Percentiles rank a stretch among this genome's conserved stretches.
Evolutionary conservation across 208 protist genomes (phyloP).

Genomic region (Vickermania spadyakhi): DNA sequence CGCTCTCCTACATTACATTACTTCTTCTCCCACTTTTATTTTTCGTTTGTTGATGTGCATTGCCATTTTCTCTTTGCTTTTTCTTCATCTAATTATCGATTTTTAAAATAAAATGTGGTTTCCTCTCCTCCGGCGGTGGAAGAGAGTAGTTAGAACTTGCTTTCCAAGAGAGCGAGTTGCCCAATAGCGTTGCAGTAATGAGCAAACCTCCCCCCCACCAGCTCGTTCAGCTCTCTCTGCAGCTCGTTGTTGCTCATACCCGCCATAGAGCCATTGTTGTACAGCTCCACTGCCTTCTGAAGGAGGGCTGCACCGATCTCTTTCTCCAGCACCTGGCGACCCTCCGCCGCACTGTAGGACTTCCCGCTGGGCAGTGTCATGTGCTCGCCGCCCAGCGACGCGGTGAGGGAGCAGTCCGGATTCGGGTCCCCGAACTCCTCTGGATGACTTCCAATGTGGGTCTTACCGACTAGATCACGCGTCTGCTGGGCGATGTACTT

Average conservation of each 20-base stretch:
- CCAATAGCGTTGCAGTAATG: slow-evolving; percentile 81
- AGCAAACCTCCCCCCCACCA: slow-evolving; percentile 49
- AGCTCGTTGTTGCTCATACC: slow-evolving; percentile 57
- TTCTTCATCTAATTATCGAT: no score
- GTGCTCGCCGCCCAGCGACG: slow-evolving; percentile 42
- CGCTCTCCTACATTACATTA: no score
- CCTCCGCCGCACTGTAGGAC: slow-evolving; percentile 39
- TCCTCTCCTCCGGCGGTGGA: no score
- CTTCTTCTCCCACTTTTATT: no score
- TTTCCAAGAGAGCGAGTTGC: slow-evolving; percentile 72
- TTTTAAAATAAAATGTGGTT: no score
- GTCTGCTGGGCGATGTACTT: slow-evolving; percentile 65
- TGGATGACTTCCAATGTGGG: slow-evolving; percentile 60
- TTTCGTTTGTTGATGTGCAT: no score
- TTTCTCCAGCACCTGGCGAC: slow-evolving; percentile 46
- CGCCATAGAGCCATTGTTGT: slow-evolving; percentile 50
- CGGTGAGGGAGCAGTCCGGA: slow-evolving; percentile 15
- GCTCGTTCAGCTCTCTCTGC: slow-evolving; percentile 51
- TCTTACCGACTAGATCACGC: slow-evolving; percentile 69
- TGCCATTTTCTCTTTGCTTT: no score
- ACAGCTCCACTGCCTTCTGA: slow-evolving; percentile 61
- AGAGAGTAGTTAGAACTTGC: slow-evolving; percentile 71
- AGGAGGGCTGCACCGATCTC: slow-evolving; percentile 60
- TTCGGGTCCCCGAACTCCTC: slow-evolving; percentile 80
- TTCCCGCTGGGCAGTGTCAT: slow-evolving; percentile 56